Conservation (phyloP, 1,139 yeast genomes). For the Kodamaea alishanica region DNA sequence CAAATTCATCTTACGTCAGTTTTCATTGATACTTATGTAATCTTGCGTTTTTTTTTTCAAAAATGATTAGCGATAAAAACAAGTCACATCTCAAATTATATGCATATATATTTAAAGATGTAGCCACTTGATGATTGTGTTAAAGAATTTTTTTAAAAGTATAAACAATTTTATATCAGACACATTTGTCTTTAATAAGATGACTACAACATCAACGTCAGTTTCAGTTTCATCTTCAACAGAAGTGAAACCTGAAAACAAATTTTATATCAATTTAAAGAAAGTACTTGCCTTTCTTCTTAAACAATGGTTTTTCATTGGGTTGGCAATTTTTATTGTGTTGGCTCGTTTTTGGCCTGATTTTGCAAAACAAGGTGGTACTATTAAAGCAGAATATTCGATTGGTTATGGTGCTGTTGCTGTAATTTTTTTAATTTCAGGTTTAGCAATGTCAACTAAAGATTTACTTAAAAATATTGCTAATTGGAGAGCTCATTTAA, state of each 20-base stretch:
- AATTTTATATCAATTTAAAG: slow-evolving; percentile 3
- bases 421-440: slow-evolving; percentile 74
- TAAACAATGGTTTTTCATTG: slow-evolving; percentile 70
- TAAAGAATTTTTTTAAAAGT: too few relatives aligned
- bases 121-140: too few relatives aligned
- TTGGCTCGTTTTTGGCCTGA: slow-evolving; percentile 76
- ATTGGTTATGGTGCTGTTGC: slow-evolving; percentile 89
- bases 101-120: too few relatives aligned
- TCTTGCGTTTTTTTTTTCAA: too few relatives aligned
- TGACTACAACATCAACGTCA: too few relatives aligned
- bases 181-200: too few relatives aligned
- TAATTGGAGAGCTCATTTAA: slow-evolving; percentile 80
- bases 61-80: too few relatives aligned
- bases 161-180: too few relatives aligned
- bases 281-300: slow-evolving; percentile 26
- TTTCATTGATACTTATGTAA: too few relatives aligned
- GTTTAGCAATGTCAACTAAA: slow-evolving; percentile 68
- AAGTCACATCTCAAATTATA: too few relatives aligned
- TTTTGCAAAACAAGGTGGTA: slow-evolving; percentile 80
- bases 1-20: too few relatives aligned
- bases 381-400: slow-evolving; percentile 67
- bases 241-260: not conserved
- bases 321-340: slow-evolving; percentile 67
- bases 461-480: slow-evolving; percentile 56
- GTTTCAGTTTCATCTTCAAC: too few relatives aligned